A percentile compares a stretch with the other conserved stretches of the same genome.
Evolutionary conservation across 768 basidiomycete genomes (phyloP).

Genomic region (Macrolepiota albuminosa): DNA sequence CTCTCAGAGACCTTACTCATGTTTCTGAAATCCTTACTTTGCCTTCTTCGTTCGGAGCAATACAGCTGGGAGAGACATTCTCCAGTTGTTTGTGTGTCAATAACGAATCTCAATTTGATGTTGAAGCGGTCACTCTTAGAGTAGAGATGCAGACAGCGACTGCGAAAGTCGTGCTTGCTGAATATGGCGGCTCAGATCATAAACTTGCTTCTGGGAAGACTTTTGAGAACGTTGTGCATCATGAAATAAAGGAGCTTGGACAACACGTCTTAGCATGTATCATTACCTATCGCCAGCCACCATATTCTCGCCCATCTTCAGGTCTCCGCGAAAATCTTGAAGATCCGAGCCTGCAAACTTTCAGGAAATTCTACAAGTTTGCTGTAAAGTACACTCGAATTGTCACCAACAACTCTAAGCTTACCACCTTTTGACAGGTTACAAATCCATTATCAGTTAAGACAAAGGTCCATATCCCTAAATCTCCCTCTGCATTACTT

Average conservation of each 20-base stretch:
- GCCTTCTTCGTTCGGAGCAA: conserved; percentile 78
- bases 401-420: background rate
- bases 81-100: conserved; percentile 78
- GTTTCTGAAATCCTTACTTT: conserved; percentile 76
- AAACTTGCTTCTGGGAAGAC: conserved; percentile 52
- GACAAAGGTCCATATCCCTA: conserved; percentile 82
- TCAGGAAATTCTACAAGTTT: conserved; percentile 91
- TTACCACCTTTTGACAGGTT: conserved; percentile 44
- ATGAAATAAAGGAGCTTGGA: conserved; percentile 93
- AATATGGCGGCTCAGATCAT: conserved; percentile 52
- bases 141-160: conserved; percentile 86
- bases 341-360: conserved; percentile 60
- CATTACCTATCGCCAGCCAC: conserved; percentile 75
- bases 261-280: conserved; percentile 86
- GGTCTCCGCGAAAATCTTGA: conserved; percentile 44
- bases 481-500: conserved; percentile 67
- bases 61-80: conserved; percentile 89
- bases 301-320: conserved; percentile 45
- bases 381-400: conserved; percentile 46
- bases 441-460: conserved; percentile 94
- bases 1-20: conserved; percentile 76
- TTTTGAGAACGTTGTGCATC: conserved; percentile 64
- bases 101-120: conserved; percentile 62
- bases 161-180: conserved; percentile 56
- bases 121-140: conserved; percentile 60